Conservation (phyloP, 2,329 filamentous ascomycete species). For the Macrophomina pseudophaseolina region DNA sequence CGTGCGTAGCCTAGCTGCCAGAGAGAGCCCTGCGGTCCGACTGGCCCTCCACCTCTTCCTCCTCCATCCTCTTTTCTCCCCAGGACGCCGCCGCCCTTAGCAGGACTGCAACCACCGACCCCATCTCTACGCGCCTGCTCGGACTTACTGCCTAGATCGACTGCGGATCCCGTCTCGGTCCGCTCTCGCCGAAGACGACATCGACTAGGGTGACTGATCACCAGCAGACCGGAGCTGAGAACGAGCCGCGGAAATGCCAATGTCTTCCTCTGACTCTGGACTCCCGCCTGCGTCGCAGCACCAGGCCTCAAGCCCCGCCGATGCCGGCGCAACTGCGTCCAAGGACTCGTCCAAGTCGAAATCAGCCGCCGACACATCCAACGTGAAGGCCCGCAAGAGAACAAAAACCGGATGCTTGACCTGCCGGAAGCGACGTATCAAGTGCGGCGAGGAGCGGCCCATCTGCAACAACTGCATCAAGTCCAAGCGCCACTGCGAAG, state of each 20-base stretch:
- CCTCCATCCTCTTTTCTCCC: not conserved
- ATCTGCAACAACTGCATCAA: conserved; percentile 85
- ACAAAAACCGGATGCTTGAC: conserved; percentile 95
- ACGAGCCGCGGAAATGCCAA: not conserved
- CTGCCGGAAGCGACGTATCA: conserved; percentile 92
- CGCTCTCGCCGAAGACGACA: conserved; percentile 17
- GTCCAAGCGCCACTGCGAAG: conserved; percentile 82
- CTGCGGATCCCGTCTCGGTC: conserved; percentile 27
- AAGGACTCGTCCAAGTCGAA: conserved; percentile 19
- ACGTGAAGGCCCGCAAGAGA: conserved; percentile 47
- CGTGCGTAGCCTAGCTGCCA: conserved; percentile 10
- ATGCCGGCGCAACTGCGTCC: not conserved
- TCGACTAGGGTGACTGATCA: conserved; percentile 13
- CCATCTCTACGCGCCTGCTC: conserved; percentile 1
- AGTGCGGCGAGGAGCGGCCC: conserved; percentile 89
- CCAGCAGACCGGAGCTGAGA: conserved; percentile 5
- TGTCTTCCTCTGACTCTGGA: conserved; percentile 14
- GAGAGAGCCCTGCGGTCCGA: conserved; percentile 12
- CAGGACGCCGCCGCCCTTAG: no score
- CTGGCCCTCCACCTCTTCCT: not conserved
- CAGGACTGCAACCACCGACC: not conserved
- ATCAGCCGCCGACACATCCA: conserved; percentile 15
- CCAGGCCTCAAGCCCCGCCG: not conserved
- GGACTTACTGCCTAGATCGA: conserved; percentile 18
- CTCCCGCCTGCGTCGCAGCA: conserved; percentile 17